Percentiles rank a stretch among this genome's conserved stretches.
Conservation (phyloP, 208 protist genomes). For the Plasmodiophora brassicae region DNA sequence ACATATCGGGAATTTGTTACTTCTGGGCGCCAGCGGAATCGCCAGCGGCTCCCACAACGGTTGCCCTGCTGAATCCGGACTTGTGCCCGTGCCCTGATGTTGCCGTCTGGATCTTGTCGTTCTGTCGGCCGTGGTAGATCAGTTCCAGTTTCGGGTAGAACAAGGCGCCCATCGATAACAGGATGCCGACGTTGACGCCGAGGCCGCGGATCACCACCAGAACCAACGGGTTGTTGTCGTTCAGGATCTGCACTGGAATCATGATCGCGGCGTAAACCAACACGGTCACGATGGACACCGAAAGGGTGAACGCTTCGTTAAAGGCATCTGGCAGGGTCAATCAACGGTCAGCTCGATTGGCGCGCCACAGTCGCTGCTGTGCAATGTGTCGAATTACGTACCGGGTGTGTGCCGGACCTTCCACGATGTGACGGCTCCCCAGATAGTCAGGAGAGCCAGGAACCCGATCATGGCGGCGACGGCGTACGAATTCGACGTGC, state of each 20-base stretch:
- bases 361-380: neutral
- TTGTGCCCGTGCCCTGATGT: too few species aligned
- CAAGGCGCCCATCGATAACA: neutral
- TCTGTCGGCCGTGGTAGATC: neutral
- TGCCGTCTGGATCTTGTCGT: too few species aligned
- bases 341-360: too few species aligned
- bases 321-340: too few species aligned
- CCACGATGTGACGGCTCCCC: neutral
- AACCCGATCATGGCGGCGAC: neutral
- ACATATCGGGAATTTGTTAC: too few species aligned
- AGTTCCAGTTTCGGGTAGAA: neutral
- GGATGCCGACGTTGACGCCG: neutral
- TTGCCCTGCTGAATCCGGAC: too few species aligned
- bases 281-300: neutral
- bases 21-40: too few species aligned
- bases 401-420: neutral
- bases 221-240: neutral
- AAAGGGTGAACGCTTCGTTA: neutral
- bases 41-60: too few species aligned
- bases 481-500: neutral
- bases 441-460: neutral
- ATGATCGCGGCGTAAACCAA: neutral
- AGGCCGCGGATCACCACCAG: slow-evolving; percentile 19
- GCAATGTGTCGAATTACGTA: neutral
- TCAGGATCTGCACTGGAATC: neutral